A percentile compares a stretch with the other conserved stretches of the same genome.
Evolutionary conservation across 73 alveolate genomes (phyloP).

Genomic region (Paramecium tetraurelia): DNA sequence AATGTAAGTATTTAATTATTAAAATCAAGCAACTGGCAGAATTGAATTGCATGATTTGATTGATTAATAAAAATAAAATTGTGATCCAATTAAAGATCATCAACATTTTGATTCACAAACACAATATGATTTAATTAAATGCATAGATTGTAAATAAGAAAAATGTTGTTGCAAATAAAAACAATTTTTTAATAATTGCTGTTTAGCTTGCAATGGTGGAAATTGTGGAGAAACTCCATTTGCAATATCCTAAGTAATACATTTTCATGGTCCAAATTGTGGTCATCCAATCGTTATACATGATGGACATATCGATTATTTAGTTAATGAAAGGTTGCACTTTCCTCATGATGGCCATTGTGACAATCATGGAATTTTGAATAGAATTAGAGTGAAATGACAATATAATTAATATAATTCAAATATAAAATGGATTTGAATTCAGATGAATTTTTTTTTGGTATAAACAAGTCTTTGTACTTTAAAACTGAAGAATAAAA

Average conservation of each 20-base stretch:
- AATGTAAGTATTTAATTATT: neutral
- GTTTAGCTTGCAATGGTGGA: conserved; percentile 25
- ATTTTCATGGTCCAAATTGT: conserved; percentile 20
- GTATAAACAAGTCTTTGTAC: conserved; percentile 3
- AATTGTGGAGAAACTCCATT: neutral
- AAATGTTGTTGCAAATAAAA: conserved; percentile 13
- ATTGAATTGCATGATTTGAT: neutral
- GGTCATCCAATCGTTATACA: neutral
- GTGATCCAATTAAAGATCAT: neutral
- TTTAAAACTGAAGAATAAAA: conserved; percentile 31
- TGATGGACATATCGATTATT: neutral
- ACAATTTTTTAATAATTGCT: neutral
- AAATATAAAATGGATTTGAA: neutral
- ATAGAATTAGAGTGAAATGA: neutral
- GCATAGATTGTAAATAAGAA: neutral
- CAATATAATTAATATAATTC: neutral
- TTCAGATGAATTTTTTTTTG: neutral
- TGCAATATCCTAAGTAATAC: neutral
- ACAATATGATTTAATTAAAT: neutral
- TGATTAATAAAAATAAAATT: neutral
- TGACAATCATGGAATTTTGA: neutral
- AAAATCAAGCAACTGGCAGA: neutral
- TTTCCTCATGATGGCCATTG: neutral
- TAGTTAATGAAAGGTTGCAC: neutral
- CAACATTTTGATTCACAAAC: neutral